Evolutionary conservation across 257 asterid species (phyloP).

Genomic region (Capsicum baccatum): DNA sequence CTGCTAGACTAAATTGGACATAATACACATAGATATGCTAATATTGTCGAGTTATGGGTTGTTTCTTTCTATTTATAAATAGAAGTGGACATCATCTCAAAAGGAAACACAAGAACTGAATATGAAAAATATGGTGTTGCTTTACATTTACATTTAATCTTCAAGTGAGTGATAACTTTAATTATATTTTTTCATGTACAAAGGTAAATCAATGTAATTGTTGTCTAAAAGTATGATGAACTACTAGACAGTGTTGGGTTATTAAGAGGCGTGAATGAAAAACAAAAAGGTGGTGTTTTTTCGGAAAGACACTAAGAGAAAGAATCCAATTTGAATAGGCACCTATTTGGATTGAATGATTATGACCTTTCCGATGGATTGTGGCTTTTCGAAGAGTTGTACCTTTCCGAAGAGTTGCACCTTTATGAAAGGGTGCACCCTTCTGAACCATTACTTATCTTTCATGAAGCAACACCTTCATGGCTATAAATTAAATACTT

Average conservation of each 20-base stretch:
- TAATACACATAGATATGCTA: neutral
- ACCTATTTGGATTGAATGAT: too few relatives aligned
- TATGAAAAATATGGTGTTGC: neutral
- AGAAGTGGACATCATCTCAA: neutral
- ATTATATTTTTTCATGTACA: constrained; percentile 56
- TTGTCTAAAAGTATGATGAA: constrained; percentile 76
- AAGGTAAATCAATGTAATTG: constrained; percentile 80
- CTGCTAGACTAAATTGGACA: neutral
- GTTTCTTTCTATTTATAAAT: neutral
- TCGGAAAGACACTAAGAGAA: too few relatives aligned
- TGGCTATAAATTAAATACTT: too few relatives aligned
- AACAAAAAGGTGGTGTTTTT: too few relatives aligned
- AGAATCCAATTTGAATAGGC: too few relatives aligned
- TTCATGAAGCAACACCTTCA: too few relatives aligned
- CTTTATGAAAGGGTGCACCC: too few relatives aligned
- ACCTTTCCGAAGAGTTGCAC: too few relatives aligned
- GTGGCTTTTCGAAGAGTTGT: too few relatives aligned
- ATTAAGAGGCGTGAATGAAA: too few relatives aligned
- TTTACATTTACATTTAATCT: neutral
- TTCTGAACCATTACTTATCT: too few relatives aligned
- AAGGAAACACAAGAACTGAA: neutral
- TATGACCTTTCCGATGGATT: too few relatives aligned
- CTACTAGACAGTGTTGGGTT: constrained; percentile 39
- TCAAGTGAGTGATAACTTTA: neutral
- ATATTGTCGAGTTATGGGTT: neutral